phyloP scores from a whole-genome alignment of 768 basidiomycete species.

The Baorangia bicolor region DNA sequence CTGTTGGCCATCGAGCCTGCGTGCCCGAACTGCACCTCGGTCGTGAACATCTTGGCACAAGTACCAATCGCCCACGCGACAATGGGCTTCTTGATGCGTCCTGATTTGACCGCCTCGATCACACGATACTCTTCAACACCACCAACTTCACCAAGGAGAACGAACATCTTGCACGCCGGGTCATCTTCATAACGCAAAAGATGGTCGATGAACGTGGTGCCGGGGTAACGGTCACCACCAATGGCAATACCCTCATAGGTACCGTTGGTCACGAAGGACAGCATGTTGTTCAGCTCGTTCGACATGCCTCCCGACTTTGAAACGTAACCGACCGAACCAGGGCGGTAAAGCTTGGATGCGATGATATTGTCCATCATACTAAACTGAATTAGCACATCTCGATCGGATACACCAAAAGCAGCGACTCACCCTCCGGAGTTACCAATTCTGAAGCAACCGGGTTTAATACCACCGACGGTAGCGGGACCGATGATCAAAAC shows the following conservation, averaged over 20 bases:
- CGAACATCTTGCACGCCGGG: conserved; percentile 98
- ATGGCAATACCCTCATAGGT: conserved; percentile 99
- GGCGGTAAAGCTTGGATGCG: conserved; percentile 95
- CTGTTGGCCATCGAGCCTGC: conserved; percentile 97
- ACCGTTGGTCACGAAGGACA: conserved; percentile 93
- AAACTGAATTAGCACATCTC: conserved; percentile 4
- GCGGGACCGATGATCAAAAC: conserved; percentile 96
- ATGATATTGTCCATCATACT: conserved; percentile 99
- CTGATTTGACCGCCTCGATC: conserved; percentile 93
- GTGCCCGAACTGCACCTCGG: conserved; percentile 99
- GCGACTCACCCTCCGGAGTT: conserved; percentile 89
- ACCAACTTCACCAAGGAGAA: conserved; percentile 97
- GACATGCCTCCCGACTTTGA: conserved; percentile 99
- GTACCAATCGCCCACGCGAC: conserved; percentile 99
- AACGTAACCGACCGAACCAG: conserved; percentile 97
- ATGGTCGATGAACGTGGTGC: conserved; percentile 98
- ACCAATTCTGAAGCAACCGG: conserved; percentile 98
- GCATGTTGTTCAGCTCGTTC: conserved; percentile 99
- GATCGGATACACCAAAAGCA: background rate
- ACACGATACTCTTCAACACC: conserved; percentile 99
- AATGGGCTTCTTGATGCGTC: conserved; percentile 95
- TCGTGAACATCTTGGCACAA: conserved; percentile 99
- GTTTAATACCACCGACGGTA: conserved; percentile 99
- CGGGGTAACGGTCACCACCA: conserved; percentile 98
- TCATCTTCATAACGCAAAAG: conserved; percentile 96